A percentile compares a stretch with the other conserved stretches of the same genome.
phyloP scores from a whole-genome alignment of 768 basidiomycete genomes.

The Hortiboletus campestris region DNA sequence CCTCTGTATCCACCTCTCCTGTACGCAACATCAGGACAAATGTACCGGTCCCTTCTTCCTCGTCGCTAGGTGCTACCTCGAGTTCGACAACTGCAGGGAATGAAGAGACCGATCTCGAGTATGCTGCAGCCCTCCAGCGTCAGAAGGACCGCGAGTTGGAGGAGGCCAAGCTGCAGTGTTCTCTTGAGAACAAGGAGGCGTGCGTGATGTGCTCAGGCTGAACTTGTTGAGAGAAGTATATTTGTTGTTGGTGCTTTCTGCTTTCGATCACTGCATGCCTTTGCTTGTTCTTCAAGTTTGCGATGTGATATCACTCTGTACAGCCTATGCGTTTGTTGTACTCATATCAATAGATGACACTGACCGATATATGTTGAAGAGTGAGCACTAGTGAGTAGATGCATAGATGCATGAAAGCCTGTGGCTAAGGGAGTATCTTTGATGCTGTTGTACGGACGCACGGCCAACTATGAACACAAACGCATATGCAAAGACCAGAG shows the following conservation, averaged over 20 bases:
- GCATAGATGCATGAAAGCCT: too few relatives aligned
- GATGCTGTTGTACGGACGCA: background rate
- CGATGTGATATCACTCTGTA: conserved; percentile 8
- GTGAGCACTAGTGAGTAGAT: too few relatives aligned
- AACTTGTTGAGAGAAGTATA: conserved; percentile 13
- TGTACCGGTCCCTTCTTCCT: conserved; percentile 26
- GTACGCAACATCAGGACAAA: conserved; percentile 32
- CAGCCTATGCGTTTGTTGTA: conserved; percentile 19
- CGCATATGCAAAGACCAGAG: background rate
- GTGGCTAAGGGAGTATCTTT: background rate
- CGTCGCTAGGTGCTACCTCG: conserved; percentile 14
- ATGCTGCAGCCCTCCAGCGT: conserved; percentile 71
- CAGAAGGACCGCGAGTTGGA: conserved; percentile 73
- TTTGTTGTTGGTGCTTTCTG: background rate
- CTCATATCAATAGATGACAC: conserved; percentile 6
- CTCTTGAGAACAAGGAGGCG: conserved; percentile 91
- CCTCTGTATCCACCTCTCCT: conserved; percentile 30
- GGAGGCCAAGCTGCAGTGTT: conserved; percentile 79
- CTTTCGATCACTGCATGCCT: conserved; percentile 6
- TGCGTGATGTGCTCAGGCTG: conserved; percentile 90
- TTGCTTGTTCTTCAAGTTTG: background rate
- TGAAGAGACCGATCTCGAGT: conserved; percentile 59
- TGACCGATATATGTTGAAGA: background rate
- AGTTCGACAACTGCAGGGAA: conserved; percentile 29
- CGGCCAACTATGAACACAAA: background rate